Base-by-base conservation (phyloP, 176 grass and related monocot species). In the Aegilops speltoides region DNA sequence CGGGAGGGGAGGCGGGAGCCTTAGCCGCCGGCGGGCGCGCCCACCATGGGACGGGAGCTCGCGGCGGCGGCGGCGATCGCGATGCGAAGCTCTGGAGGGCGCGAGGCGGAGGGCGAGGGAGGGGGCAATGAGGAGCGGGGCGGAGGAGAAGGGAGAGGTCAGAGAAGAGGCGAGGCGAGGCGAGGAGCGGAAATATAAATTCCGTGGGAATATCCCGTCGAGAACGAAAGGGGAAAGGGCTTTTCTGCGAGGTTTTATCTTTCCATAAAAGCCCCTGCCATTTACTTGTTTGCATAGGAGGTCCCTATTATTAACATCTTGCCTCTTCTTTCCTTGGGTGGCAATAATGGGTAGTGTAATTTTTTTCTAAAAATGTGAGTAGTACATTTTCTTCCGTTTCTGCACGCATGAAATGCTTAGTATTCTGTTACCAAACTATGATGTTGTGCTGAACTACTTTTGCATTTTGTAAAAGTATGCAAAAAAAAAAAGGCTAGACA, bases 151-250 rank as follows among this genome's bases (percentile, higher is more conserved):
- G 46, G 60, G n/a, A 59, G 54, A 59, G 54, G 54, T 59, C 54
- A 59, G 59, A 48, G 87, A 57, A 76, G 56, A 25, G 83, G 80
- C 65, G 23, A 40, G 45, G 45, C 26, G 37, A 52, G 20, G 48
- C 14, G 54, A 59, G 38, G 38, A 88, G 84, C 34, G 60, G 79
- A 63, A 71, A 73, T 38, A 75, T 32, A 89, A 86, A 90, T 89
- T 84, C 88, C 31, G 50, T 79, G 36, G 25, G 83, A 95, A 91
- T 89, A 95, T 93, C 80, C 86, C 26, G 36, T 22, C 54, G 76
- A 79, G 80, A 80, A 74, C 33, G 78, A 78, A 87, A 79, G 37
- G 65, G 48, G 6, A 11, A 61, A 87, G 81, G 79, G 43, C 54
- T 77, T 90, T 87, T 73, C 14, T 50, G 83, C 20, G 63, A 86